Conservation (phyloP, 1,139 yeast species). For the Geotrichum fermentans region DNA sequence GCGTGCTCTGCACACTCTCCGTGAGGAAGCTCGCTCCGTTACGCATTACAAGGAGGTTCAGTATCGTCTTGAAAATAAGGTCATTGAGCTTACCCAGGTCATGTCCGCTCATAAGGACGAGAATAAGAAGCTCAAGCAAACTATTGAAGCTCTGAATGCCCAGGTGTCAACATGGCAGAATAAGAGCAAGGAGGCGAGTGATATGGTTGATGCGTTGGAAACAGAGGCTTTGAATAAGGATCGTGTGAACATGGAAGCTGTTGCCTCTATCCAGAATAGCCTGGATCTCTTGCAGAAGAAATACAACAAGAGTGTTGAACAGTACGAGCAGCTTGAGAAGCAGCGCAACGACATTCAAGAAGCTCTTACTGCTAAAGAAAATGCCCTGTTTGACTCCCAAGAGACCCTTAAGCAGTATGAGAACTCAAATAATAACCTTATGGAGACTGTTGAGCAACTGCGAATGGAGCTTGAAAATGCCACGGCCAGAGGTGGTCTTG, state of each 20-base stretch:
- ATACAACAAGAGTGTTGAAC: slow-evolving; percentile 56
- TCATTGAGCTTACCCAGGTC: slow-evolving; percentile 84
- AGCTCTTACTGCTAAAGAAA: slow-evolving; percentile 57
- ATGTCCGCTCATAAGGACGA: slow-evolving; percentile 74
- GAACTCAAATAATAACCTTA: slow-evolving; percentile 40
- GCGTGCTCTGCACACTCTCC: slow-evolving; percentile 57
- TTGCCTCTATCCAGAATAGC: slow-evolving; percentile 48
- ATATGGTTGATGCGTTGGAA: slow-evolving; percentile 31
- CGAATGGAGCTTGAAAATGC: slow-evolving; percentile 54
- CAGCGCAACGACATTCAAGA: slow-evolving; percentile 60
- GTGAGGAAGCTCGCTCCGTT: slow-evolving; percentile 84
- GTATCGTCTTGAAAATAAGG: slow-evolving; percentile 90
- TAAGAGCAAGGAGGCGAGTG: slow-evolving; percentile 32
- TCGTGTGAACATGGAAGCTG: slow-evolving; percentile 47
- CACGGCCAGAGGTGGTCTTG: slow-evolving; percentile 25
- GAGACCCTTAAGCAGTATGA: slow-evolving; percentile 33
- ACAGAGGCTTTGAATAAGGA: slow-evolving; percentile 57
- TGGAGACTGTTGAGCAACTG: slow-evolving; percentile 62
- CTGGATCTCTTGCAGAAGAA: slow-evolving; percentile 50
- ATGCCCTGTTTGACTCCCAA: slow-evolving; percentile 42
- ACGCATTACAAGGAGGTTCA: slow-evolving; percentile 87
- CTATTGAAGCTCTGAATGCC: slow-evolving; percentile 49
- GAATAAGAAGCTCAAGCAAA: slow-evolving; percentile 63
- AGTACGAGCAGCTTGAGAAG: slow-evolving; percentile 58
- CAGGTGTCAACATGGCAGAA: slow-evolving; percentile 37